A percentile compares a stretch with the other conserved stretches of the same genome.
phyloP scores from a whole-genome alignment of 129 eudicot species.

The Tagetes erecta region DNA sequence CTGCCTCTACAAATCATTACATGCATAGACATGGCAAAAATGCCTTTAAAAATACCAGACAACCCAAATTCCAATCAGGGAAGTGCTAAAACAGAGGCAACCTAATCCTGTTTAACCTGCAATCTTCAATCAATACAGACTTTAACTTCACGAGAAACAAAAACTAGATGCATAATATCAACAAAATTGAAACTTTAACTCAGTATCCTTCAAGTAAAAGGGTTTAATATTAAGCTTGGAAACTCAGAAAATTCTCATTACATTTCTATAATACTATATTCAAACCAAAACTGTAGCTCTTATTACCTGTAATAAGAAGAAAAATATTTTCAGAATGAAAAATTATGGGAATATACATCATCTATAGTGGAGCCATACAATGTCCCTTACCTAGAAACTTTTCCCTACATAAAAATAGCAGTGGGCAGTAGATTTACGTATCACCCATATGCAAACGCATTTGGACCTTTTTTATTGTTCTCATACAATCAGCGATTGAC shows the following conservation, averaged over 20 bases:
- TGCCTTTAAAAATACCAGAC: not conserved
- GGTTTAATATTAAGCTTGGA: not conserved
- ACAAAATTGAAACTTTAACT: not conserved
- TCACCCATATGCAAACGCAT: not conserved
- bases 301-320: not conserved
- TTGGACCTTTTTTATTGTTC: constrained; percentile 12
- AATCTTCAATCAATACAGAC: not conserved
- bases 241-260: not conserved
- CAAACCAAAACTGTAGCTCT: not conserved
- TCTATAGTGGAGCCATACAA: constrained; percentile 5
- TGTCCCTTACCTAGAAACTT: not conserved
- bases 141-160: not conserved
- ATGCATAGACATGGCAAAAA: not conserved
- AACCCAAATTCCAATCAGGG: not conserved
- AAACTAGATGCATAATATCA: constrained; percentile 5
- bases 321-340: not conserved
- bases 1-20: not conserved
- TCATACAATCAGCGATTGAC: not conserved
- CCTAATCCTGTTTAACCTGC: constrained; percentile 1
- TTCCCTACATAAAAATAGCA: not conserved
- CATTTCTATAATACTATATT: too few relatives aligned
- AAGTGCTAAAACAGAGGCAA: not conserved
- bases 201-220: not conserved
- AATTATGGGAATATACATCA: not conserved
- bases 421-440: not conserved